A percentile compares a stretch with the other conserved stretches of the same genome.
These are phyloP conservation scores for Ciborinia camelliae DNA, from an alignment of 2,329 filamentous ascomycete genomes.

Conservation along the genomic window DNA sequence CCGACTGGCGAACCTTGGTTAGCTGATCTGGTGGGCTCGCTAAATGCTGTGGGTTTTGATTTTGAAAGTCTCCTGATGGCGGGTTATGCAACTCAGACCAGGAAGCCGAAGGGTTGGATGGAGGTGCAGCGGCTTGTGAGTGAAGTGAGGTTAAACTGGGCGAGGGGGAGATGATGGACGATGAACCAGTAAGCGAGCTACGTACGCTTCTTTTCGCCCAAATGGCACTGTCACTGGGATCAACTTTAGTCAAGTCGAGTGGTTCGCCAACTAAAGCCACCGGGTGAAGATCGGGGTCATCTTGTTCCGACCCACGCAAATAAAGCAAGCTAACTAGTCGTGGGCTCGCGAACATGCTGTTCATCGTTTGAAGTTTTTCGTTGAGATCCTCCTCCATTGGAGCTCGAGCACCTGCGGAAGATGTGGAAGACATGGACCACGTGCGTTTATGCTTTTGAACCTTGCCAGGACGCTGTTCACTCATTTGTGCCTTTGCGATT, in stretches of 20 bases:
- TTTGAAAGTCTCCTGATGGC: slow-evolving; percentile 46
- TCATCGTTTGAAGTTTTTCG: slow-evolving; percentile 70
- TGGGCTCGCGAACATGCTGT: slow-evolving; percentile 88
- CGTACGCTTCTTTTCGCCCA: slow-evolving; percentile 49
- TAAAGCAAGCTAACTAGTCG: slow-evolving; percentile 75
- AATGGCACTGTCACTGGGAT: slow-evolving; percentile 36
- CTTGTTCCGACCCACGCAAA: slow-evolving; percentile 69
- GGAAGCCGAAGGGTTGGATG: slow-evolving; percentile 41
- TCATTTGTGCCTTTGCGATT: slow-evolving; percentile 42
- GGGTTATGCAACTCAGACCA: slow-evolving; percentile 59
- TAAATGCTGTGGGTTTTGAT: slow-evolving; percentile 42
- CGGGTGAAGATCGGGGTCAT: slow-evolving; percentile 76
- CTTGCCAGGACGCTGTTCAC: slow-evolving; percentile 67
- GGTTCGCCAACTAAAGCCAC: slow-evolving; percentile 69
- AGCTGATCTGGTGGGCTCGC: slow-evolving; percentile 48
- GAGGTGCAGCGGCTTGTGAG: slow-evolving; percentile 45
- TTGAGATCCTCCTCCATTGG: slow-evolving; percentile 72
- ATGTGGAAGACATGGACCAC: slow-evolving; percentile 87
- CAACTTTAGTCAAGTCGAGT: slow-evolving; percentile 54
- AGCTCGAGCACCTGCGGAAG: slow-evolving; percentile 55
- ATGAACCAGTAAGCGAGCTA: slow-evolving; percentile 56
- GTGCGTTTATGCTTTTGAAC: slow-evolving; percentile 86
- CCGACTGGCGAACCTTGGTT: slow-evolving; percentile 55
- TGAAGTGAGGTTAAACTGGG: slow-evolving; percentile 62
- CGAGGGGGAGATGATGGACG: slow-evolving; percentile 62